Evolutionary conservation across 148 eudicot species (phyloP), one percentile per base, ranked within the genome.

Genomic region (Pouteria glomerata): DNA sequence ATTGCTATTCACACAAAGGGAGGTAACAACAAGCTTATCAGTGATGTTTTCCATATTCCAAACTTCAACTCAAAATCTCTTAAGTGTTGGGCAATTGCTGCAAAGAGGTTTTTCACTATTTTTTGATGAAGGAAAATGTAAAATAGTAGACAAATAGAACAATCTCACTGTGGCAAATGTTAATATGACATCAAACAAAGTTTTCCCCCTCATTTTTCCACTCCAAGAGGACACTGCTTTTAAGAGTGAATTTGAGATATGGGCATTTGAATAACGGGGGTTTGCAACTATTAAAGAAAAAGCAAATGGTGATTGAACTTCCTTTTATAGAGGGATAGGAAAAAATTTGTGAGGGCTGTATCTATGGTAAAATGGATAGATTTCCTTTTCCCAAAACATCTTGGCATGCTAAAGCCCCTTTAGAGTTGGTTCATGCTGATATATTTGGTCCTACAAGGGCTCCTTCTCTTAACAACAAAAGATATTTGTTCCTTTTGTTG

Each of bases 61-160:
- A 23, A 15, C 3, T 24, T 64, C n/a, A 11, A 42, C 68, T 14
- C 34, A 23, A 24, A 64, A 64, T 6, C 68, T 44, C 19, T 44
- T 64, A 15, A 64, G 68, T 64, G 52, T 64, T 11, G 68, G 68
- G 3, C 68, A 64, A 44, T 4, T 44, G 1, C 2, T 64, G 19
- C 33, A 64, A 12, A 45, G 27, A 65, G 69, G 35, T 3, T 65
- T 19, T 44, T 12, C 35, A 4, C 52, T 65, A 7, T 3, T 11
- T 44, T 65, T 65, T 44, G 0, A 65, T 11, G 34, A 26, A 18
- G 53, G 21, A 0, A 26, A 42, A 30, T 65, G 69, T 34, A 24
- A 0, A 42, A 65, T 65, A 5, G 23, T 65, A 26, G 34, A 65
- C 6, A 44, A 45, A 21, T 4, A 27, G 0, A 65, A 65, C 2